These are phyloP conservation scores for Phaeodactylum tricornutum DNA, from an alignment of 108 stramenopile species.

Conservation along the genomic window DNA sequence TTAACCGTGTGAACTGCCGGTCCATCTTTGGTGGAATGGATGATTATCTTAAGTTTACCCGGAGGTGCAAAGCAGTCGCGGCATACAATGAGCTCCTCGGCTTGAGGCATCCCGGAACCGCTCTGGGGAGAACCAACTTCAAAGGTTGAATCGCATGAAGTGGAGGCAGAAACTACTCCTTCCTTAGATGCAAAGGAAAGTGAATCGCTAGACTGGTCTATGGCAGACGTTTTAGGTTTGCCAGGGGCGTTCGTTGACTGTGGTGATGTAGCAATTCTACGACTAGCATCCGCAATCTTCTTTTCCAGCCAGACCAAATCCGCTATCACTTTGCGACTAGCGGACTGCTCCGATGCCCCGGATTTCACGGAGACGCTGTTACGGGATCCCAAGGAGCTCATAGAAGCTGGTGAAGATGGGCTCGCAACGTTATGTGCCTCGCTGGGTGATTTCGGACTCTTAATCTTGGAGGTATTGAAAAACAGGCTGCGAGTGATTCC, in stretches of 20 bases:
- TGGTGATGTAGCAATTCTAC: background rate
- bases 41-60: constrained; percentile 61
- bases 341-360: too few relatives aligned
- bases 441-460: too few relatives aligned
- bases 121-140: background rate
- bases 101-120: background rate
- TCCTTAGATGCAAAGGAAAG: constrained; percentile 49
- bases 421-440: too few relatives aligned
- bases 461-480: too few relatives aligned
- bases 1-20: constrained; percentile 63
- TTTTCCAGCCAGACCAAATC: constrained; percentile 75
- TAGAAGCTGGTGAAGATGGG: background rate
- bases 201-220: constrained; percentile 23
- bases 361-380: too few relatives aligned
- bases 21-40: constrained; percentile 78
- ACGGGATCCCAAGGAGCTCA: background rate
- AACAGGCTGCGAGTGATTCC: background rate
- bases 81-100: constrained; percentile 33
- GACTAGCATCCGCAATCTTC: constrained; percentile 51
- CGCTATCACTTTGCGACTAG: constrained; percentile 32
- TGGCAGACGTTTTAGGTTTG: constrained; percentile 1
- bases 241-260: background rate
- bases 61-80: constrained; percentile 66
- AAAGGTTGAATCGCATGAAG: background rate
- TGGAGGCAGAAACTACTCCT: too few relatives aligned